A percentile compares a stretch with the other conserved stretches of the same genome.
Conservation (phyloP, 371 early-diverging fungal genomes). For the Syncephalastrum monosporum region DNA sequence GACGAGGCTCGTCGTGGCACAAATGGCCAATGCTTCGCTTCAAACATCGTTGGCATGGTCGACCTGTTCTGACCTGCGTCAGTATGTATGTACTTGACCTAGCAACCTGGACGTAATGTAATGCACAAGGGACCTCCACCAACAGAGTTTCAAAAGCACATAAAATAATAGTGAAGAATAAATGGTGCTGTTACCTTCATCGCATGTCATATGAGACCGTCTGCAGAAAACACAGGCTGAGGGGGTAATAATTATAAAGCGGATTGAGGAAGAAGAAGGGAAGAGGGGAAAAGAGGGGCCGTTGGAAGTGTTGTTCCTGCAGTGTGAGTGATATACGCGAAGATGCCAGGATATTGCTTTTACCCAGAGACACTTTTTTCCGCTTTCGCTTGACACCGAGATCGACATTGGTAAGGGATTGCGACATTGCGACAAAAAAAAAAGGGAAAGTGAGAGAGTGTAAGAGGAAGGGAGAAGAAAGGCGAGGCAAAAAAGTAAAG, state of each 20-base stretch:
- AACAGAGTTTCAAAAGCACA: too few species aligned
- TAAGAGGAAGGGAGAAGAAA: constrained; percentile 1
- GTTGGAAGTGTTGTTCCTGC: background rate
- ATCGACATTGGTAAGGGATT: constrained; percentile 1
- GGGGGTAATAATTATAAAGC: too few species aligned
- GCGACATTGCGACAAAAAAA: too few species aligned
- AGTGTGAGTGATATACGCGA: too few species aligned
- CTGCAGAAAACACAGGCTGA: constrained; percentile 77
- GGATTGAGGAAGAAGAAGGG: background rate
- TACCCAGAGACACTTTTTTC: constrained; percentile 20
- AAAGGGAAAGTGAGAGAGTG: constrained; percentile 6
- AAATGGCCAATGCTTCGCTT: constrained; percentile 86
- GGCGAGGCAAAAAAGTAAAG: too few species aligned
- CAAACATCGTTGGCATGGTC: constrained; percentile 91
- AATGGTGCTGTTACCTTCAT: constrained; percentile 46
- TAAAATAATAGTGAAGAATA: too few species aligned
- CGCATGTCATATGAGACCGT: constrained; percentile 82
- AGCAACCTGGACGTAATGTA: too few species aligned
- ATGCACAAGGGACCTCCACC: too few species aligned
- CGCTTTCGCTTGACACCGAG: constrained; percentile 12
- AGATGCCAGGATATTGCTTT: background rate
- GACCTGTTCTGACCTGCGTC: constrained; percentile 32
- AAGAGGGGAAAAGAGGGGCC: background rate
- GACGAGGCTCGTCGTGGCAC: constrained; percentile 66
- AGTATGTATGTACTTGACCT: too few species aligned